Evolutionary conservation across 306 rosid genomes (phyloP).

Genomic region (Gynostemma pentaphyllum): DNA sequence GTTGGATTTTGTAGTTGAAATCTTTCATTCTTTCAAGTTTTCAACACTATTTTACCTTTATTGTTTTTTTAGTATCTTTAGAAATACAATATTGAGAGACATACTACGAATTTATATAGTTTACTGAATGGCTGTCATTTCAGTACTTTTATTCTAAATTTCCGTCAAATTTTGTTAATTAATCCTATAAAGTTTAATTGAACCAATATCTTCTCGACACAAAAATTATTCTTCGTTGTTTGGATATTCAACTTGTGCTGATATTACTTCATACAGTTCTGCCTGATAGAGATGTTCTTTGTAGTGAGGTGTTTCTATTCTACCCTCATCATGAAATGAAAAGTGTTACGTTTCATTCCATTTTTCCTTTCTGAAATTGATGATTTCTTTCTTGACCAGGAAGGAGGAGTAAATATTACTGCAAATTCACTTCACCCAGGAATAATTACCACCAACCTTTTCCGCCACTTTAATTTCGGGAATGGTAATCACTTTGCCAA

Average conservation of each 20-base stretch:
- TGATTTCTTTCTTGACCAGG: constrained; percentile 46
- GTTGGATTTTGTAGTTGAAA: no score
- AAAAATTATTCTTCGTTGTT: not conserved
- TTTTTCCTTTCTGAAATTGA: not conserved
- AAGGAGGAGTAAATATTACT: constrained; percentile 45
- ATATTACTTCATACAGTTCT: not conserved
- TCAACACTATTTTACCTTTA: no score
- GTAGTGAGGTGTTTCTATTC: not conserved
- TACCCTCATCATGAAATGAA: no score
- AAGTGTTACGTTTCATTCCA: not conserved
- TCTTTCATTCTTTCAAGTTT: no score
- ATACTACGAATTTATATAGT: no score
- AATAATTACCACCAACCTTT: constrained; percentile 48
- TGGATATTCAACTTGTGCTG: not conserved
- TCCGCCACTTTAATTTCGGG: constrained; percentile 27
- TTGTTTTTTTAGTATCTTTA: no score
- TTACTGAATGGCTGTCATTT: not conserved
- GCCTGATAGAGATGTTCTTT: not conserved
- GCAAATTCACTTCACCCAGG: constrained; percentile 96
- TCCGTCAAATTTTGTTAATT: not conserved
- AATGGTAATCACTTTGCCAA: constrained; percentile 30
- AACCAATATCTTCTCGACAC: not conserved
- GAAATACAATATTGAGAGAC: no score
- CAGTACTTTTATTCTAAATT: no score
- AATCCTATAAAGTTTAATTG: not conserved